Conservation (phyloP, 176 grass and related monocot genomes). For the Tillandsia fasciculata region DNA sequence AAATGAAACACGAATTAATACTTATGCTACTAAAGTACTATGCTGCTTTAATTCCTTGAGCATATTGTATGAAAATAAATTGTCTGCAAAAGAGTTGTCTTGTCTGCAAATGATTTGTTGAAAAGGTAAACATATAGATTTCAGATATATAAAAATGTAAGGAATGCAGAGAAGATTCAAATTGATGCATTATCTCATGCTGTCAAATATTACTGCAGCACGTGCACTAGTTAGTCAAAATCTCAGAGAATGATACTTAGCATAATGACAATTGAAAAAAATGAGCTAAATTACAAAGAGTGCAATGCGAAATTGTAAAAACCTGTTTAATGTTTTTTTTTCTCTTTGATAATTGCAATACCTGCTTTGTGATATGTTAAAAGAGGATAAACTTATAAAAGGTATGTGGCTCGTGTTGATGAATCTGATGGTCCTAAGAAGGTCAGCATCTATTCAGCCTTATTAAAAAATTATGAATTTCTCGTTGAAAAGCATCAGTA, state of each 20-base stretch:
- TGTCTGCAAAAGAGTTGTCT: no score
- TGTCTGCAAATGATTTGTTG: no score
- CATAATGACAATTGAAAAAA: not conserved
- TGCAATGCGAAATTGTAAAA: not conserved
- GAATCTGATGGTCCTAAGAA: not conserved
- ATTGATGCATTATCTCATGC: no score
- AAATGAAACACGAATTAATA: no score
- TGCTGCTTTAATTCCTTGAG: no score
- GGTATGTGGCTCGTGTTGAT: not conserved
- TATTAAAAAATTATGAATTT: not conserved
- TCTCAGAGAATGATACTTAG: not conserved
- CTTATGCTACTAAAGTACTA: no score
- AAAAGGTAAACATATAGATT: no score
- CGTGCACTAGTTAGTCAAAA: not conserved
- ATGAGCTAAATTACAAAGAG: not conserved
- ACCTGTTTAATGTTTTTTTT: not conserved
- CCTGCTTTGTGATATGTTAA: not conserved
- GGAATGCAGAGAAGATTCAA: no score
- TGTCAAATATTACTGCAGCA: no score
- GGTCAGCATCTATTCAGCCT: not conserved
- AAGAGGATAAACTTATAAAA: not conserved
- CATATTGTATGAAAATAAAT: no score
- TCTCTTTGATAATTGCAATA: no score
- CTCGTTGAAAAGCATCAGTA: constrained; percentile 12
- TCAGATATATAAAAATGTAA: no score